phyloP scores from a whole-genome alignment of 257 asterid species.

The Solanum medicagineum region DNA sequence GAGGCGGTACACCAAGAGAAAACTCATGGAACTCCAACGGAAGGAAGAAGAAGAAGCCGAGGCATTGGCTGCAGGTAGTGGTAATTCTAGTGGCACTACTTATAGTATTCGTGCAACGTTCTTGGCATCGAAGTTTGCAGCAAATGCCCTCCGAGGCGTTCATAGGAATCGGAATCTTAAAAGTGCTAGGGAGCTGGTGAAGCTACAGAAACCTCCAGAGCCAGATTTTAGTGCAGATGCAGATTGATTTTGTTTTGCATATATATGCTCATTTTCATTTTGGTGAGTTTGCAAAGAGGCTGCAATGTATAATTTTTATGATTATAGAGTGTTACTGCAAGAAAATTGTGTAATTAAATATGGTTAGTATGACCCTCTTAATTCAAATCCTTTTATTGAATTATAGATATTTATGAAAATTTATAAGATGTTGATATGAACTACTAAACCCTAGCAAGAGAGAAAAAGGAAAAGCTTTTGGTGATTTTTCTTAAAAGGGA shows the following conservation, averaged over 20 bases:
- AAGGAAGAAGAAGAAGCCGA: conserved; percentile 59
- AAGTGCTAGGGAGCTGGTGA: conserved; percentile 72
- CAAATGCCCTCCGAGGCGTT: conserved; percentile 79
- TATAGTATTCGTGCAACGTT: conserved; percentile 80
- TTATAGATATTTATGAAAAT: not conserved
- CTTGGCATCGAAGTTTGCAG: conserved; percentile 73
- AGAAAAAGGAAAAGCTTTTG: not conserved
- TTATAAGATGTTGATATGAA: not conserved
- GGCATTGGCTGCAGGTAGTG: conserved; percentile 29
- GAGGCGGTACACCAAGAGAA: conserved; percentile 79
- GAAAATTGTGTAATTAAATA: conserved; percentile 3
- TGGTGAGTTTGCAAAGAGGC: conserved; percentile 8
- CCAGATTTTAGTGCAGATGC: conserved; percentile 89
- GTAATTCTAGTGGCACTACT: conserved; percentile 29
- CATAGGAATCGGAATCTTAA: conserved; percentile 84
- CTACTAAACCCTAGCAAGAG: not conserved
- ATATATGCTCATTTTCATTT: not conserved
- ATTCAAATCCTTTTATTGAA: not conserved
- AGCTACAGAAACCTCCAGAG: conserved; percentile 81
- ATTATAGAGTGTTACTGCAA: not conserved
- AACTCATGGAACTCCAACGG: conserved; percentile 50
- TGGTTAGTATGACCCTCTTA: not conserved
- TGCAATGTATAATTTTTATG: conserved; percentile 15
- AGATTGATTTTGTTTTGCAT: conserved; percentile 24
- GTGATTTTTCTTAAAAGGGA: not conserved